phyloP scores from a whole-genome alignment of 1,139 yeast genomes.

The Meyerozyma guilliermondii region DNA sequence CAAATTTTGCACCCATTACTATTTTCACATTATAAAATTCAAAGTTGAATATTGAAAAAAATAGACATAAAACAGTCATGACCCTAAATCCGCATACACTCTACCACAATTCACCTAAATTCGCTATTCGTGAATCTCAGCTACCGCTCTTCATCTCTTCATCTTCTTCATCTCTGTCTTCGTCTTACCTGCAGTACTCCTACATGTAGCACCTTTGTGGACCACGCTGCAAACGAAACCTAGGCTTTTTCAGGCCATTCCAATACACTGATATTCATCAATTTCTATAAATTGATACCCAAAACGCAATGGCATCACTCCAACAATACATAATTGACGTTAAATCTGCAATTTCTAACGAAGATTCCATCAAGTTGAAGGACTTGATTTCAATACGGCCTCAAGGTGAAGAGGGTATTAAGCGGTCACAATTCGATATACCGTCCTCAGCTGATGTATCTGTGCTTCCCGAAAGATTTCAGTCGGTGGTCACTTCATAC shows the following conservation, averaged over 20 bases:
- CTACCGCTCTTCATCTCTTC: neutral
- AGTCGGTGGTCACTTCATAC: constrained; percentile 26
- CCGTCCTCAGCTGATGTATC: neutral
- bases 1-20: too few species aligned
- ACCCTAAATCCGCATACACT: too few species aligned
- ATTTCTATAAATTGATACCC: neutral
- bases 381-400: neutral
- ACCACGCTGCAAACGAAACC: neutral
- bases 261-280: neutral
- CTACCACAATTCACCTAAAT: too few species aligned
- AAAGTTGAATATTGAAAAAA: too few species aligned
- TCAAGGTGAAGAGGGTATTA: neutral
- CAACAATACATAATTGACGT: neutral
- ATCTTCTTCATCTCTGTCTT: neutral
- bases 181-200: neutral
- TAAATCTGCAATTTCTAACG: neutral
- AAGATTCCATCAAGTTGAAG: neutral
- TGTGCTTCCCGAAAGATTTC: neutral
- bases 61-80: too few species aligned
- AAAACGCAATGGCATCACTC: neutral
- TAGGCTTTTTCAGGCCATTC: neutral
- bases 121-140: too few species aligned
- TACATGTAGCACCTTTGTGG: neutral
- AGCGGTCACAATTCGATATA: neutral
- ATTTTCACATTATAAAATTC: too few species aligned